Percentiles rank a stretch among this genome's conserved stretches.
Evolutionary conservation across 164 flowering plant species (phyloP).

Genomic region (Hamamelis virginiana): DNA sequence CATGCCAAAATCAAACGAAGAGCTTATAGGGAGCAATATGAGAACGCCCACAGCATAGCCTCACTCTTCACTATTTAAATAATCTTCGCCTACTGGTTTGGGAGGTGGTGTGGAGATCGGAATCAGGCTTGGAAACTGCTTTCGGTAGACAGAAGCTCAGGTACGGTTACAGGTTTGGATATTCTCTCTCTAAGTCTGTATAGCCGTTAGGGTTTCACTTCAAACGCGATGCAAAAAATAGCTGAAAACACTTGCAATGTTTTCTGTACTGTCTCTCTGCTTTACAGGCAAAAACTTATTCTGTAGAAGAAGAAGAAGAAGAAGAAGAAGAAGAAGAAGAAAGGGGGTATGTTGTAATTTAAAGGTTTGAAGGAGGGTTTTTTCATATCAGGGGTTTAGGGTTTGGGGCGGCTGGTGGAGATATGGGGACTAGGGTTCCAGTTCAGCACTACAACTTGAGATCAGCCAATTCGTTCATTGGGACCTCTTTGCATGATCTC

Average conservation of each 20-base stretch:
- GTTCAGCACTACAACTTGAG: slow-evolving; percentile 58
- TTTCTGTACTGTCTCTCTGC: neutral
- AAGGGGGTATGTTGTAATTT: neutral
- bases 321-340: slow-evolving; percentile 16
- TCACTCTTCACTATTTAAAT: neutral
- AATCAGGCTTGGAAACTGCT: slow-evolving; percentile 42
- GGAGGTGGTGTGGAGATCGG: slow-evolving; percentile 34
- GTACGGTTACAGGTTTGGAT: slow-evolving; percentile 38
- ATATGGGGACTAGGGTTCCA: slow-evolving; percentile 62
- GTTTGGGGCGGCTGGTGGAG: slow-evolving; percentile 8
- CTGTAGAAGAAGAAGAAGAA: slow-evolving; percentile 15
- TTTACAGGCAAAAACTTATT: neutral
- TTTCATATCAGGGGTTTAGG: slow-evolving; percentile 11
- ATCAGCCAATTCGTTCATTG: slow-evolving; percentile 59
- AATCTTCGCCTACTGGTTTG: neutral
- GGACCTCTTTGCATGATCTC: slow-evolving; percentile 63
- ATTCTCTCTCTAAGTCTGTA: slow-evolving; percentile 3
- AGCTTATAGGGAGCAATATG: neutral
- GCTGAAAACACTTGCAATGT: neutral
- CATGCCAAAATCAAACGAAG: no score
- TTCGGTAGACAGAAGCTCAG: slow-evolving; percentile 31
- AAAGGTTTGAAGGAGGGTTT: slow-evolving; percentile 6
- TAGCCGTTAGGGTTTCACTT: slow-evolving; percentile 12
- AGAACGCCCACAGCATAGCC: neutral
- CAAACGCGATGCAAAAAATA: neutral